phyloP scores from a whole-genome alignment of 768 basidiomycete genomes.

The Hericium rajendrae region DNA sequence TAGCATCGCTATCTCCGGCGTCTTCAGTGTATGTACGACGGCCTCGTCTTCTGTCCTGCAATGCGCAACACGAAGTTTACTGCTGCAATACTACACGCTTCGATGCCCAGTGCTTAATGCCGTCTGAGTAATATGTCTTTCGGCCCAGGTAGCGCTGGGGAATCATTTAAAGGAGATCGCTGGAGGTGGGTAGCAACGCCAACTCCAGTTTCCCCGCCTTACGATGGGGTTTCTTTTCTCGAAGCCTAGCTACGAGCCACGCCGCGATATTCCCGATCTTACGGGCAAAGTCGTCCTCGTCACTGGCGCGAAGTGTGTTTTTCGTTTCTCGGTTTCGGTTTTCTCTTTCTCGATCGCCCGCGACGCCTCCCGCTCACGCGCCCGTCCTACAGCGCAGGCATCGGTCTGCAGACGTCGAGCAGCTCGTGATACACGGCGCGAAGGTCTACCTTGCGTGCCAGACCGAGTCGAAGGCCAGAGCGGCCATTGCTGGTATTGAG shows the following conservation, averaged over 20 bases:
- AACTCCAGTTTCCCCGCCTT: no score
- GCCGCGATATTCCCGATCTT: slow-evolving; percentile 34
- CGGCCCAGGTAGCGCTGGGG: no score
- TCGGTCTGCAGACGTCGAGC: slow-evolving; percentile 44
- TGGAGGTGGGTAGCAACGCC: no score
- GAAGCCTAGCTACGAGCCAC: slow-evolving; percentile 18
- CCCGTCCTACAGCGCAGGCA: slow-evolving; percentile 27
- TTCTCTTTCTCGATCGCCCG: not conserved
- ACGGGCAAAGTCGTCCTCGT: slow-evolving; percentile 44
- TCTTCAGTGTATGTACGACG: no score
- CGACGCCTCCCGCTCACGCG: not conserved
- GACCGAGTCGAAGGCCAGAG: slow-evolving; percentile 2
- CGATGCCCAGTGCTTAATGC: no score
- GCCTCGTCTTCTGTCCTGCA: no score
- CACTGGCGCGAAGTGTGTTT: slow-evolving; percentile 47
- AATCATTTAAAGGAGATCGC: not conserved
- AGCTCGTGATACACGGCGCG: slow-evolving; percentile 31
- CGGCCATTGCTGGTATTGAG: slow-evolving; percentile 15
- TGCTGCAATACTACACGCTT: no score
- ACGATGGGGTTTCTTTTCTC: not conserved
- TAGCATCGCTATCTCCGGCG: no score
- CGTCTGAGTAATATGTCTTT: no score
- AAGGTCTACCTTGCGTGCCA: slow-evolving; percentile 20
- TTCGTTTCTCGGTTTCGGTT: no score
- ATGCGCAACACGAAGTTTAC: not conserved